Evolutionary conservation across 352 stramenopile genomes (phyloP).

Genomic region (Globisporangium irregulare): DNA sequence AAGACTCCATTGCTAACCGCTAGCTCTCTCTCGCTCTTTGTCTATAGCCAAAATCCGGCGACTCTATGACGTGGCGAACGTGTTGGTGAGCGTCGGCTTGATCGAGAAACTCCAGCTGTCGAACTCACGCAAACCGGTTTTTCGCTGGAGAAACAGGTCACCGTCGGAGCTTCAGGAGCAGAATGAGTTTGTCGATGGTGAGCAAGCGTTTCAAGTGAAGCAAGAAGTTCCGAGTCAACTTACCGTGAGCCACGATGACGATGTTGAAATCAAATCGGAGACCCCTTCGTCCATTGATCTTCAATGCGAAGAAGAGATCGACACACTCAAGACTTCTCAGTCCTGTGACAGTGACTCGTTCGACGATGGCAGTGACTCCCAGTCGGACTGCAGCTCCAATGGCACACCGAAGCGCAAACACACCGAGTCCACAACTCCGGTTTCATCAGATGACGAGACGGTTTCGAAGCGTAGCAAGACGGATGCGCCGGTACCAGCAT

Average conservation of each 20-base stretch:
- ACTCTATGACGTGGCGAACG: constrained; percentile 98
- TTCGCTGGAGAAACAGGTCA: constrained; percentile 67
- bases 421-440: constrained; percentile 19
- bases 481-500: background rate
- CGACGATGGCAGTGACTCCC: constrained; percentile 54
- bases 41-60: constrained; percentile 90
- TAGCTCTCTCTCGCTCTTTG: background rate
- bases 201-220: constrained; percentile 22
- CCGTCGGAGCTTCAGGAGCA: constrained; percentile 14
- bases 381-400: constrained; percentile 40
- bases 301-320: constrained; percentile 17
- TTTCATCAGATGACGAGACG: constrained; percentile 30
- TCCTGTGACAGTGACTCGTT: constrained; percentile 64
- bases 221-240: constrained; percentile 11
- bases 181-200: constrained; percentile 4
- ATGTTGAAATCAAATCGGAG: background rate
- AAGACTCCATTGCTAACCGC: background rate
- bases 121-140: constrained; percentile 79
- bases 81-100: constrained; percentile 91
- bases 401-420: constrained; percentile 42
- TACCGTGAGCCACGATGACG: constrained; percentile 1
- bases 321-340: constrained; percentile 46
- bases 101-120: constrained; percentile 88
- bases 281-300: constrained; percentile 8
- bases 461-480: constrained; percentile 28